Base-by-base conservation (phyloP, 177 flowering plant genomes). In the Tripterygium wilfordii region DNA sequence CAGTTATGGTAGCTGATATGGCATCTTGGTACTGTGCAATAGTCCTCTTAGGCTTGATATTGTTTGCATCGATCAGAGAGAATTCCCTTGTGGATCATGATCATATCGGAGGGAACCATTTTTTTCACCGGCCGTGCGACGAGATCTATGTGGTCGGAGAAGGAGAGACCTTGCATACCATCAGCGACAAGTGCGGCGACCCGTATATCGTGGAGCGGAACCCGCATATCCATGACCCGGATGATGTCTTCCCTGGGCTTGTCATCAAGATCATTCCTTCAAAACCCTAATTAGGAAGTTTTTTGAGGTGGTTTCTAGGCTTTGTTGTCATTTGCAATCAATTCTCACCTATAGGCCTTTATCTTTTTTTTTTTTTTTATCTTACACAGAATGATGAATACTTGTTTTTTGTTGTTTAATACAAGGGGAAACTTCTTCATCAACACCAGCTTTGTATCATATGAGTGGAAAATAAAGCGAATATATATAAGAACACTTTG, bases 111-210 rank as follows among this genome's bases (percentile, higher is more conserved):
- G 56, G 56, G 10, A 44, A 20, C 30, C 48, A 49, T 38, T 27
- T 58, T 26, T 13, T 50, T 26, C 13, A 29, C 56, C 20, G 62
- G 10, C 49, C 62, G 4, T 50, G 62, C 15, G 56, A 58, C 32
- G 55, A 58, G 17, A 41, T 58, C 14, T 50, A 50, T 16, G 45
- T 58, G 21, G 50, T 58, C 31, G 57, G 46, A 57, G 66, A 68
- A 45, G 73, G 73, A 20, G 73, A 68, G 49, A 68, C 73, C 19
- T 60, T 68, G 14, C 66, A 68, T 24, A 60, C 57, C 3, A 68
- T 68, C 20, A 64, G 68, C 31, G 63, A 56, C 3, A 68, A 60
- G 56, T 68, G 72, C 26, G 66, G 66, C 4, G 73, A 68, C 31
- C 69, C 69, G 14, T 68, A 38, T 31, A 68, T 68, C 6, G 66